Conservation (phyloP, 2,329 filamentous ascomycete species). For the Sclerotinia borealis region DNA sequence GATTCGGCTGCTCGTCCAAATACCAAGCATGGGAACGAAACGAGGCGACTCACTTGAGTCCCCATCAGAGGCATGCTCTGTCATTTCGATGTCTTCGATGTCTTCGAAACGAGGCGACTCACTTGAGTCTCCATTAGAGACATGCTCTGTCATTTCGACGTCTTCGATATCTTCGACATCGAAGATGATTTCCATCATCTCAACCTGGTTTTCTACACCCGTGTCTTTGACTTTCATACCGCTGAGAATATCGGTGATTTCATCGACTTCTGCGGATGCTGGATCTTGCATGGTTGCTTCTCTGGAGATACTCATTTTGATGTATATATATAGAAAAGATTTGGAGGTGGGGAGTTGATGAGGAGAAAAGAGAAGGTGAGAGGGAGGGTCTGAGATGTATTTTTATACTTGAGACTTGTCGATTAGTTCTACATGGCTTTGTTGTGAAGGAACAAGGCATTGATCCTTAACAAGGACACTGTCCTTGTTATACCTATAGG, state of each 20-base stretch:
- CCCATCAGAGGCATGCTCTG: neutral
- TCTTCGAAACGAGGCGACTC: neutral
- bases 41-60: neutral
- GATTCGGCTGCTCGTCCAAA: neutral
- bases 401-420: neutral
- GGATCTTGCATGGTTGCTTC: neutral
- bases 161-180: neutral
- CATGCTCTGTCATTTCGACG: neutral
- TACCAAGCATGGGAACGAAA: no score
- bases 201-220: neutral
- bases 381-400: neutral
- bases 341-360: neutral
- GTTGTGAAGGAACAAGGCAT: neutral
- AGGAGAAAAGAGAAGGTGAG: neutral
- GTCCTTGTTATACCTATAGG: neutral
- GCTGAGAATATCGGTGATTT: neutral
- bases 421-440: neutral
- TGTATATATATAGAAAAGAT: no score
- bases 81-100: neutral
- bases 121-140: neutral
- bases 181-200: neutral
- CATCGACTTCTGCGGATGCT: neutral
- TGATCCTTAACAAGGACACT: neutral
- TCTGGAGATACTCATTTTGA: neutral
- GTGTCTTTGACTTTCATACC: neutral